phyloP scores from a whole-genome alignment of 202 grass and related monocot species.

The Elaeis oleifera region DNA sequence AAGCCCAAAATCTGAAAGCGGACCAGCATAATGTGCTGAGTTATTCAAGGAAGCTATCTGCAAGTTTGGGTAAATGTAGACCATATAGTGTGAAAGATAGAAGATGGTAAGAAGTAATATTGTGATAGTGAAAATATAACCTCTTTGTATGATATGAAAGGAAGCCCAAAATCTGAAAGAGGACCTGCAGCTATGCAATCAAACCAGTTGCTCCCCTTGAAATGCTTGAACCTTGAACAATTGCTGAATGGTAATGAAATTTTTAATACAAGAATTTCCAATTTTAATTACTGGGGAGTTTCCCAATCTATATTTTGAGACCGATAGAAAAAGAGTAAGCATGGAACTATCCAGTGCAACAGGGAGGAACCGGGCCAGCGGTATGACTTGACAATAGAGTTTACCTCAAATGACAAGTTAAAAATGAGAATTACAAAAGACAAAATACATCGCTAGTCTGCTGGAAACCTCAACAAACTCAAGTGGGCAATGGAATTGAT shows the following conservation, averaged over 20 bases:
- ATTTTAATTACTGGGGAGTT: conserved; percentile 73
- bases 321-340: conserved; percentile 71
- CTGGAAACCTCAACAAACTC: too few relatives aligned
- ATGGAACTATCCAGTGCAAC: conserved; percentile 58
- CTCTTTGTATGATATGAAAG: conserved; percentile 61
- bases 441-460: too few relatives aligned
- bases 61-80: too few relatives aligned
- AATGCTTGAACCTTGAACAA: conserved; percentile 68
- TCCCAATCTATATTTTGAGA: conserved; percentile 91
- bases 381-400: conserved; percentile 51
- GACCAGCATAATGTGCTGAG: conserved; percentile 2
- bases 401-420: conserved; percentile 37
- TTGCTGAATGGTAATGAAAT: conserved; percentile 81
- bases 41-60: too few relatives aligned
- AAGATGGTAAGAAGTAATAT: too few relatives aligned
- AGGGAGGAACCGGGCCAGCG: conserved; percentile 66
- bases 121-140: conserved; percentile 25
- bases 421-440: too few relatives aligned
- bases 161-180: conserved; percentile 84
- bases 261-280: conserved; percentile 55
- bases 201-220: too few relatives aligned
- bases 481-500: too few relatives aligned
- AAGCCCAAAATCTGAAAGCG: conserved; percentile 81
- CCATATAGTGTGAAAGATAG: too few relatives aligned
- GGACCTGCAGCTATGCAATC: conserved; percentile 45